Evolutionary conservation across 2,329 filamentous ascomycete genomes (phyloP).

Genomic region (Sporothrix dimorphospora): DNA sequence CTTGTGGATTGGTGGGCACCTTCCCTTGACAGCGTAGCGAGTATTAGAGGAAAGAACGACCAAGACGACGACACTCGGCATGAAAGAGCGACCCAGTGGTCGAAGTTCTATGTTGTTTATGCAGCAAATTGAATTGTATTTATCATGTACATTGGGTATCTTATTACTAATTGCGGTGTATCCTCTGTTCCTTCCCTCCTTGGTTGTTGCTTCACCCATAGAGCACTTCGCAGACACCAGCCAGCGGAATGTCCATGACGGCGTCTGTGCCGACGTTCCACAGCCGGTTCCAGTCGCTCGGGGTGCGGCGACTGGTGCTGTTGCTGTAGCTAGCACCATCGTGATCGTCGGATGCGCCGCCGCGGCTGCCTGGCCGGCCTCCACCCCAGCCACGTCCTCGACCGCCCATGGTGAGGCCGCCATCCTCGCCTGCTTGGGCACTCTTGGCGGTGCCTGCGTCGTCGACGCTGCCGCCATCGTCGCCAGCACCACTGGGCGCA

Average conservation of each 20-base stretch:
- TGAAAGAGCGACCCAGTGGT: background rate
- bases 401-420: constrained; percentile 30
- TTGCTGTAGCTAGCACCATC: background rate
- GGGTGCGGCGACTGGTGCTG: constrained; percentile 13
- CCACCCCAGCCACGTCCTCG: constrained; percentile 24
- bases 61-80: background rate
- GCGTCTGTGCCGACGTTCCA: constrained; percentile 96
- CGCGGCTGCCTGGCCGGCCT: constrained; percentile 18
- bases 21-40: background rate
- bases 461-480: constrained; percentile 37
- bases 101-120: background rate
- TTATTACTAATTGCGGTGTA: background rate
- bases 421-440: constrained; percentile 38
- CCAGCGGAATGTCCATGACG: constrained; percentile 94
- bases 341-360: background rate
- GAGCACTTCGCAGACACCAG: constrained; percentile 90
- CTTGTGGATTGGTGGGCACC: background rate
- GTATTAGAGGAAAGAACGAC: background rate
- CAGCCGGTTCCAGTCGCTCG: constrained; percentile 72
- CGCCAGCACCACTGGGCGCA: constrained; percentile 12
- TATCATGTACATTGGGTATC: constrained; percentile 5
- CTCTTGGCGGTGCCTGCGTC: constrained; percentile 39
- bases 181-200: background rate
- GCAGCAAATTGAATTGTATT: background rate
- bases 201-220: constrained; percentile 61